These are phyloP conservation scores for Aspergillus terreus DNA, from an alignment of 2,329 filamentous ascomycete species.

Conservation along the genomic window DNA sequence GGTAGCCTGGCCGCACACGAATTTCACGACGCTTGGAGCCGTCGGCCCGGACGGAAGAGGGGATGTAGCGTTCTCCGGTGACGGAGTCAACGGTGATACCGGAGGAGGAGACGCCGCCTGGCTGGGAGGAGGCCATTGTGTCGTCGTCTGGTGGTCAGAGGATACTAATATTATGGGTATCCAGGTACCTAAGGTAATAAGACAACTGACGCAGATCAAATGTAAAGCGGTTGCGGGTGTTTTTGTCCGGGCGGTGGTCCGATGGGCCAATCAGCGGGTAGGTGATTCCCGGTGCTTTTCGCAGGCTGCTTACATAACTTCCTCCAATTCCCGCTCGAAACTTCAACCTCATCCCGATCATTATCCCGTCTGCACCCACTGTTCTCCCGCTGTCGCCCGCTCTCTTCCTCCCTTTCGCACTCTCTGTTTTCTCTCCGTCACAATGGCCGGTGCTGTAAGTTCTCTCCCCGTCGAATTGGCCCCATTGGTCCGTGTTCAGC, in stretches of 20 bases:
- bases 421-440: slow-evolving; percentile 30
- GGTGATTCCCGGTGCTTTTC: slow-evolving; percentile 39
- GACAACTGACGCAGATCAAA: slow-evolving; percentile 2
- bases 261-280: slow-evolving; percentile 34
- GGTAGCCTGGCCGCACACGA: slow-evolving; percentile 87
- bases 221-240: background rate
- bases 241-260: slow-evolving; percentile 17
- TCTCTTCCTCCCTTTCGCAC: slow-evolving; percentile 19
- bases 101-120: slow-evolving; percentile 35
- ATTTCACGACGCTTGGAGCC: slow-evolving; percentile 93
- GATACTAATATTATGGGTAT: too few relatives aligned
- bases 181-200: too few relatives aligned
- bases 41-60: slow-evolving; percentile 79
- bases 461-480: slow-evolving; percentile 8
- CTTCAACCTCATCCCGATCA: slow-evolving; percentile 25
- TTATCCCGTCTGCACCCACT: slow-evolving; percentile 11
- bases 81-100: slow-evolving; percentile 73
- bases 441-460: slow-evolving; percentile 59
- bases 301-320: slow-evolving; percentile 1
- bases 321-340: slow-evolving; percentile 20
- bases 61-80: slow-evolving; percentile 83
- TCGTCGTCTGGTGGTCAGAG: too few relatives aligned
- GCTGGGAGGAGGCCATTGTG: slow-evolving; percentile 50
- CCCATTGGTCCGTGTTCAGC: slow-evolving; percentile 30
- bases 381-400: slow-evolving; percentile 15